A percentile compares a stretch with the other conserved stretches of the same genome.
Evolutionary conservation across 768 basidiomycete genomes (phyloP).

Genomic region (Tricholoma flavovirens): DNA sequence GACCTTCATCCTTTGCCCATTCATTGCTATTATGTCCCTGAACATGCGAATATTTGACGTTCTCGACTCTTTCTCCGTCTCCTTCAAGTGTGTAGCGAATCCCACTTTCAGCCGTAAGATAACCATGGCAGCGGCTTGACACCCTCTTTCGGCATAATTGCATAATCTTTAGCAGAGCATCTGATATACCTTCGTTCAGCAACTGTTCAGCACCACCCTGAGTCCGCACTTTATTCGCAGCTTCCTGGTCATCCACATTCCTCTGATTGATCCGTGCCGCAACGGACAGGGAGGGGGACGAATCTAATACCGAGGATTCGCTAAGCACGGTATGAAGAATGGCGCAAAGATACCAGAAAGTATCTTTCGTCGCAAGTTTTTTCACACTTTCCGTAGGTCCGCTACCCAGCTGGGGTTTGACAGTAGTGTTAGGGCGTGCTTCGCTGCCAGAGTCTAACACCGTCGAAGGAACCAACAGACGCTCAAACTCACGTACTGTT

Average conservation of each 20-base stretch:
- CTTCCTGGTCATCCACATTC: not conserved
- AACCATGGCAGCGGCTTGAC: constrained; percentile 1
- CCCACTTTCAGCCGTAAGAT: not conserved
- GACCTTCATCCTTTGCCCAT: not conserved
- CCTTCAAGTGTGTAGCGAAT: not conserved
- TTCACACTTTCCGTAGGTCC: constrained; percentile 22
- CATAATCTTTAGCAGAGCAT: constrained; percentile 12
- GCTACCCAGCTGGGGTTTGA: not conserved
- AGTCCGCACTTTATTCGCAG: not conserved
- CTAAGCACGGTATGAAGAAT: constrained; percentile 33
- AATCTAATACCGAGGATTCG: not conserved
- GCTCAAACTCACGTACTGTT: constrained; percentile 33
- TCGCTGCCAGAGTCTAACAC: constrained; percentile 1
- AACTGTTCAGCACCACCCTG: constrained; percentile 2
- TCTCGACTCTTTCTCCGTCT: not conserved
- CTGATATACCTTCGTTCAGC: constrained; percentile 11
- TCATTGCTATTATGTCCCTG: not conserved
- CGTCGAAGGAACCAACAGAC: constrained; percentile 18
- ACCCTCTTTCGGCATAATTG: constrained; percentile 9
- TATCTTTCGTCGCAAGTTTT: constrained; percentile 41
- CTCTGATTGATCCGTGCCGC: constrained; percentile 1
- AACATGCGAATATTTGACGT: not conserved
- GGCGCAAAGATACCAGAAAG: constrained; percentile 48
- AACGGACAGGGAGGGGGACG: not conserved
- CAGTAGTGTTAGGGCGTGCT: not conserved